Base-by-base conservation (phyloP, 2,329 filamentous ascomycete genomes). In the Colletotrichum orbiculare region DNA sequence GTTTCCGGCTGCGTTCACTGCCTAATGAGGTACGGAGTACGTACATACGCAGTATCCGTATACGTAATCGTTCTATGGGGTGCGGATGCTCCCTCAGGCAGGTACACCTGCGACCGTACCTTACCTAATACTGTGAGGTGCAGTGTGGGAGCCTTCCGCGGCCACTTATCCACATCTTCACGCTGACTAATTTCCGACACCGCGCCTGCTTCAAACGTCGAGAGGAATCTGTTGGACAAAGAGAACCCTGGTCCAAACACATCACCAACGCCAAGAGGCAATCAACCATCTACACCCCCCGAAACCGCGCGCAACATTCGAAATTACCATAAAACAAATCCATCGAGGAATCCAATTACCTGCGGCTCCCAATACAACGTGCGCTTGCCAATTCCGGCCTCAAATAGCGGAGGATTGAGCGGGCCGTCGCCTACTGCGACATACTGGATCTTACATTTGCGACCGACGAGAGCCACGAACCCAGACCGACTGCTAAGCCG, bases 221-320 rank as follows among this genome's bases (percentile, higher is more conserved):
- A 68, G 69, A 70, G 67, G 68, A 73, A 73, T 71, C 74, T 72
- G 69, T 73, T 70, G 68, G 57, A 71, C 71, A 66, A 70, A 71
- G 70, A 67, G 72, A 78, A 78, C 75, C 74, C 74, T 77, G 71
- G 71, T 75, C 75, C 73, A 68, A 77, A 75, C 76, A 78, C 71
- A 76, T 70, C 73, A 75, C 71, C 65, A 69, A 66, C 48, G 70
- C 69, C 68, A 69, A 71, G 70, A 70, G 60, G 58, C 62, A 56
- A 63, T 62, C 47, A 62, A 66, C 56, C 61, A 64, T 25, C 25
- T 25, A 66, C 42, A 59, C 54, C 53, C 43, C 43, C 60, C 55
- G 46, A n/a, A 48, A 60, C 37, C 54, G 41, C 45, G 45, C 6
- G 15, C 54, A 53, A 8, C 41, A 25, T 8, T 52, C 63, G 42